phyloP scores from a whole-genome alignment of 768 basidiomycete species.

The Collybia sordida region DNA sequence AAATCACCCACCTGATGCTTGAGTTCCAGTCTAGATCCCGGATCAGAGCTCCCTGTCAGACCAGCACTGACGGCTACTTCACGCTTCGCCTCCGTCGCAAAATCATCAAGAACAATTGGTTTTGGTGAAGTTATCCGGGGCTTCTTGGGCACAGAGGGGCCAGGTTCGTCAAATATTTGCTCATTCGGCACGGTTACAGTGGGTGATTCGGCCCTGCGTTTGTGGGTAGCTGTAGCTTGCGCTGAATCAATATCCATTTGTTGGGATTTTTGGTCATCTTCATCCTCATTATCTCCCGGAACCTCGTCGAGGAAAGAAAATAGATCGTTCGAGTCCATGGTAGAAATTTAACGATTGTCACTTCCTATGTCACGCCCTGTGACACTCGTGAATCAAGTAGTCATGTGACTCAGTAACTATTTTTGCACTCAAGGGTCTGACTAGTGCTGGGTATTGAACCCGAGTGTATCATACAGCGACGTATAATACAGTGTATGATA shows the following conservation, averaged over 20 bases:
- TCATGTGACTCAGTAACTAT: no score
- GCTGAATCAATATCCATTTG: constrained; percentile 17
- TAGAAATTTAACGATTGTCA: constrained; percentile 14
- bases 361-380: background rate
- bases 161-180: constrained; percentile 31
- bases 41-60: constrained; percentile 70
- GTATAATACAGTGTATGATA: no score
- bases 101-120: constrained; percentile 88
- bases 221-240: constrained; percentile 25
- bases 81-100: constrained; percentile 91
- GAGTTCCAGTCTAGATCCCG: constrained; percentile 71
- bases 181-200: background rate
- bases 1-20: constrained; percentile 66
- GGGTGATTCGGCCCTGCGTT: constrained; percentile 42
- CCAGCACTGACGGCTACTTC: constrained; percentile 90
- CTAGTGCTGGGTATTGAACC: no score
- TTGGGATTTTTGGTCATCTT: constrained; percentile 29
- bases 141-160: constrained; percentile 53
- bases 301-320: constrained; percentile 67
- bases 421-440: no score
- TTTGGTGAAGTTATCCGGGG: constrained; percentile 59
- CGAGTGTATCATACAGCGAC: no score
- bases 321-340: constrained; percentile 53
- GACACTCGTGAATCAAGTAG: no score
- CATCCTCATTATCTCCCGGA: constrained; percentile 35